Evolutionary conservation across 306 rosid genomes (phyloP), one percentile per base, ranked within the genome.

Genomic region (Luffa aegyptiaca): DNA sequence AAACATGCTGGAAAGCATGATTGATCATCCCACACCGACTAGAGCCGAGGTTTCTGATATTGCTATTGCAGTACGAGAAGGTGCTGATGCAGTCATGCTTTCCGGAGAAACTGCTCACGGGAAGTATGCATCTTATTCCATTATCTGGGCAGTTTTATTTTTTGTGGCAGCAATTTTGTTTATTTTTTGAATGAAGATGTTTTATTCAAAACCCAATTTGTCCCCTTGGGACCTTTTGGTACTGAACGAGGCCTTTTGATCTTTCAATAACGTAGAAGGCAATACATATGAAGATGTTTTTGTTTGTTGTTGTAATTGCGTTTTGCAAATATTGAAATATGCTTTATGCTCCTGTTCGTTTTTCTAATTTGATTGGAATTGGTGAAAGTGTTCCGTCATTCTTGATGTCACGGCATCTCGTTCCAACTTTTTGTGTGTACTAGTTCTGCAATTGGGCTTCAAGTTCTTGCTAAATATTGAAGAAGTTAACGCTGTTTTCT

Each of bases 51-150:
- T 95, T 20, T 89, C 97, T 13, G 99, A 95, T 85, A 95, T 95
- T 82, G 95, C 97, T 62, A 93, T 95, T 80, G 96, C 99, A 61
- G 99, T 93, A 64, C 88, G 96, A 82, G 94, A 91, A 93, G 92
- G 97, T 82, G 84, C 97, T 56, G 99, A 95, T 89, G 99, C 97
- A 59, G 83, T 93, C 85, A 95, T 95, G 99, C 97, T 95, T 78
- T 95, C 99, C n/a, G 99, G 99, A 83, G 99, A 95, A 89, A 95
- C 99, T 83, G 99, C 99, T 62, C 97, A 95, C 81, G 99, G 99
- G 84, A 92, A 93, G 99, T 95, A 84, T 78, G 99, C 81, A 78
- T 70, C 6, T 53, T 86, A 61, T 71, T 83, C 53, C 82, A 18
- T 70, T 56, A 62, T 48, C 66, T 76, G 80, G 46, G 68, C 48